Evolutionary conservation across 2,329 filamentous ascomycete genomes (phyloP).

Genomic region (Colletotrichum sp.): DNA sequence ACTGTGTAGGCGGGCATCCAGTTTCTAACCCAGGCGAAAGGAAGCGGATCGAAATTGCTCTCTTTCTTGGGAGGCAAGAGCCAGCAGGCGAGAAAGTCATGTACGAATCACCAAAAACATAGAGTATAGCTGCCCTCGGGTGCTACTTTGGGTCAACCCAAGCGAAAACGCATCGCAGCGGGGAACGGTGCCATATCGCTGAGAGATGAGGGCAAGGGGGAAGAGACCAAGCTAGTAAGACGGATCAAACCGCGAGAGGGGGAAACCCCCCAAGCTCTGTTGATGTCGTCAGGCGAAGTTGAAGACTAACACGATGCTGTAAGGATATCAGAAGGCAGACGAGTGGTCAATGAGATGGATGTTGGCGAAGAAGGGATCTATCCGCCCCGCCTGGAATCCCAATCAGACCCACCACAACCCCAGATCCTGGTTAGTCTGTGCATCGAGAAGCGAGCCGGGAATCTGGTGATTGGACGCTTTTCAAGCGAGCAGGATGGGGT

Average conservation of each 20-base stretch:
- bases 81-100: neutral
- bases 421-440: neutral
- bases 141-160: conserved; percentile 14
- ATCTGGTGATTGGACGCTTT: conserved; percentile 35
- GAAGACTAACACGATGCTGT: neutral
- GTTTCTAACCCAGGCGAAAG: neutral
- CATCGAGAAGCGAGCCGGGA: conserved; percentile 34
- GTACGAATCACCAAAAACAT: neutral
- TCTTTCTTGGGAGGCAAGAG: neutral
- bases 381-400: neutral
- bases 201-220: neutral
- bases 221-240: neutral
- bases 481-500: conserved; percentile 32
- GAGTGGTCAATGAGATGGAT: neutral
- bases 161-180: conserved; percentile 1
- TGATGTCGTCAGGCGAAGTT: neutral
- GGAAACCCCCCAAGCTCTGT: neutral
- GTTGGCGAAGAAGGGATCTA: neutral
- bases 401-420: neutral
- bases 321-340: neutral
- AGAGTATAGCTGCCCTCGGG: neutral
- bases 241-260: neutral
- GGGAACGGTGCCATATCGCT: neutral
- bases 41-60: neutral
- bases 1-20: neutral